phyloP scores from a whole-genome alignment of 495 filamentous ascomycete genomes.

The Penicillium silybi region DNA sequence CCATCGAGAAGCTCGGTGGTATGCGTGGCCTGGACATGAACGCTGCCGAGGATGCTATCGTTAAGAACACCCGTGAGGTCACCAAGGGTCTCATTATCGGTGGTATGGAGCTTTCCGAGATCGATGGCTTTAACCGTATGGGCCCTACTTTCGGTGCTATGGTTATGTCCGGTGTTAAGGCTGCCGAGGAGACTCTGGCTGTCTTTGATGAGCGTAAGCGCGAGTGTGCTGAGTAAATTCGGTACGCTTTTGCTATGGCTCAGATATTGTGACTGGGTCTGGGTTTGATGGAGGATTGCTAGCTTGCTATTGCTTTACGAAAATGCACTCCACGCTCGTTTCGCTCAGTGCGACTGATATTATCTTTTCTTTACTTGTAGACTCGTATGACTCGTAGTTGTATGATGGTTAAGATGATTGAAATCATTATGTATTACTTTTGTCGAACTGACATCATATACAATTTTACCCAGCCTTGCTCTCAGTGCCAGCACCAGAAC shows the following conservation, averaged over 20 bases:
- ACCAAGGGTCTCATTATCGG: slow-evolving; percentile 85
- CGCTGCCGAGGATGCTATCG: slow-evolving; percentile 82
- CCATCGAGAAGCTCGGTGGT: slow-evolving; percentile 75
- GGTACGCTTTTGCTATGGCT: background rate
- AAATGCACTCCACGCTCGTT: slow-evolving; percentile 24
- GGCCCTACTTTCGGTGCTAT: slow-evolving; percentile 77
- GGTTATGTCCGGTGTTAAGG: slow-evolving; percentile 80
- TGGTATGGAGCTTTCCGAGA: slow-evolving; percentile 88
- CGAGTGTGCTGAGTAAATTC: slow-evolving; percentile 48
- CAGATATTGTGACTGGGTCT: background rate
- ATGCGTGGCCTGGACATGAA: slow-evolving; percentile 94
- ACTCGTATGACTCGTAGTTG: background rate
- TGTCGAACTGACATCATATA: background rate
- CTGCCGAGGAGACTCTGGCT: slow-evolving; percentile 75
- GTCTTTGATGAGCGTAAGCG: slow-evolving; percentile 73
- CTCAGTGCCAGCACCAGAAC: background rate
- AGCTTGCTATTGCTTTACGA: slow-evolving; percentile 6
- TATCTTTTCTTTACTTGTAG: background rate
- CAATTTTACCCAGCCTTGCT: background rate
- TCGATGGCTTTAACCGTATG: slow-evolving; percentile 87
- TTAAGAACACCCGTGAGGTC: slow-evolving; percentile 83
- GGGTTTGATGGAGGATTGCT: slow-evolving; percentile 7
- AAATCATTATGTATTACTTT: background rate
- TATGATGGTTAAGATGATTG: background rate
- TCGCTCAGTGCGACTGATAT: slow-evolving; percentile 6